phyloP scores from a whole-genome alignment of 768 basidiomycete species.

The Mycena capillaripes region DNA sequence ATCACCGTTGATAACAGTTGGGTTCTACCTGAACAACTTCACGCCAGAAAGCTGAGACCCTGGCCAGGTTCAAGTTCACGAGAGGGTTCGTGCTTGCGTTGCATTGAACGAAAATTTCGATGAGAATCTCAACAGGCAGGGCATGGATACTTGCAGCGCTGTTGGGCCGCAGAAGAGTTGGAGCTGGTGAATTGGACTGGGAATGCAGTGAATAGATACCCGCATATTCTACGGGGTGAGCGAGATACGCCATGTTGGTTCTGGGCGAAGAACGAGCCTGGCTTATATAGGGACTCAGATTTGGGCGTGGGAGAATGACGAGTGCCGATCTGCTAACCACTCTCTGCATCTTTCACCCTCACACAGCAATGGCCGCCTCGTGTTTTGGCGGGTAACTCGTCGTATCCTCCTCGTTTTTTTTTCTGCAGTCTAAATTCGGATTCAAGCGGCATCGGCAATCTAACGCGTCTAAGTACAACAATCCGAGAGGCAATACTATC shows the following conservation, averaged over 20 bases:
- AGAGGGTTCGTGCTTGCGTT: constrained; percentile 56
- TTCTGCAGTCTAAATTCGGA: neutral
- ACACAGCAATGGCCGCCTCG: constrained; percentile 12
- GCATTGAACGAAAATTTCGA: constrained; percentile 69
- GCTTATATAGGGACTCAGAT: neutral
- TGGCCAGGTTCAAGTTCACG: constrained; percentile 62
- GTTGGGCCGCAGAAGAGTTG: no score
- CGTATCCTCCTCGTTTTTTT: neutral
- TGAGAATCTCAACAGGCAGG: constrained; percentile 76
- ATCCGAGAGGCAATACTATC: neutral
- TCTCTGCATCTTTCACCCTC: neutral
- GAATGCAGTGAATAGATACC: no score
- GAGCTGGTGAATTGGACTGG: no score
- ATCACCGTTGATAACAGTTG: neutral
- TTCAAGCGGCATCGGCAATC: no score
- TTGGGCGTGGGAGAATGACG: neutral
- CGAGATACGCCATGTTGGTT: no score
- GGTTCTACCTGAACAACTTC: constrained; percentile 51
- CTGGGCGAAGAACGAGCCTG: no score
- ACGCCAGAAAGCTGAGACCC: constrained; percentile 74
- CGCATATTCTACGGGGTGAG: no score
- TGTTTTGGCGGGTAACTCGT: constrained; percentile 1
- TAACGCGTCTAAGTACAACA: neutral
- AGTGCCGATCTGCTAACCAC: neutral
- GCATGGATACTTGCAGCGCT: no score